Base-by-base conservation (phyloP, 176 grass and related monocot species). In the Poa annua region DNA sequence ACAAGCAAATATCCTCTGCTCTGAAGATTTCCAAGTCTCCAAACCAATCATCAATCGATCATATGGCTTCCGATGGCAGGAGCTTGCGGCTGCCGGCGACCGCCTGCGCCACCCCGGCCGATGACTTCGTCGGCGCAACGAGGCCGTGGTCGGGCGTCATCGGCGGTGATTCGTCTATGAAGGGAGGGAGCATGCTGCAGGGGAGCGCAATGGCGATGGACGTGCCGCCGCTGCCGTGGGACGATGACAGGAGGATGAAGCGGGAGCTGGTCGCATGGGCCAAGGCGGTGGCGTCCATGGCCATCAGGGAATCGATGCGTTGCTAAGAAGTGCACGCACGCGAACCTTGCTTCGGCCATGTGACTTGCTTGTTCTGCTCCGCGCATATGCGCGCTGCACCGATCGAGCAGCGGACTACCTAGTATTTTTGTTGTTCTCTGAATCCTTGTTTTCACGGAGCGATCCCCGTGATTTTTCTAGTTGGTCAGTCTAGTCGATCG, bases 251-350 rank as follows among this genome's bases (percentile, higher is more conserved):
- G 93, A 93, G 73, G 78, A 82, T 96, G 88, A 96, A 93, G 80
- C 80, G 64, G 72, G 84, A 93, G 77, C 69, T 96, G 44, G 77
- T 91, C 15, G 88, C 88, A 9, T 96, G 93, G 90, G 93, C 93
- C 33, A 93, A 93, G 77, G 90, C 91, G 22, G 93, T 96, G 22
- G 93, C 88, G 3, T 88, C 86, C 86, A 91, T 93, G 80, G 93
- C 83, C 66, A 25, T 90, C 75, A 85, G 83, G 71, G 84, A 82
- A 14, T 91, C 78, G 1, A 53, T 76, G 77, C 78, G 60, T 13
- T 61, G 71, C 61, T 80, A 50, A 75, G 44, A 17, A 29, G 45
- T 16, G 51, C 24, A 48, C 71, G 14, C 41, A 3, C 22, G 44
- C 20, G 39, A 45, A 38, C 38, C 38, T 41, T 41, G 38, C 20